A percentile compares a stretch with the other conserved stretches of the same genome.
Evolutionary conservation across 768 basidiomycete species (phyloP).

Genomic region (Amanita rubescens): DNA sequence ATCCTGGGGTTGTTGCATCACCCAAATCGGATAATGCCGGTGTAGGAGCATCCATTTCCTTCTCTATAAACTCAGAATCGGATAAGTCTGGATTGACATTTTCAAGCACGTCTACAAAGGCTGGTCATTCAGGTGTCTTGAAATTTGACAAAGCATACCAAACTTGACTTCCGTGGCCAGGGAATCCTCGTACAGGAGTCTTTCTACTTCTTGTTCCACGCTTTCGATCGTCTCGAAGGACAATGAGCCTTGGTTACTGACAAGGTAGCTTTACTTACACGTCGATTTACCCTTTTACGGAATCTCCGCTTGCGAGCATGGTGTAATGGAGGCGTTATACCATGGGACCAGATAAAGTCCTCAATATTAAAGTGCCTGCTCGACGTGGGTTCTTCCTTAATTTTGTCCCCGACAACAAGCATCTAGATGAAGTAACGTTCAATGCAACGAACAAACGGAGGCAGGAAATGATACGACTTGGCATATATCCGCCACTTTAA

Average conservation of each 20-base stretch:
- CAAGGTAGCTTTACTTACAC: constrained; percentile 39
- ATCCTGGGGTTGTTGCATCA: constrained; percentile 54
- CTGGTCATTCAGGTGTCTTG: background rate
- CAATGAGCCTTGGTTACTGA: background rate
- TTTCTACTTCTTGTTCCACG: constrained; percentile 89
- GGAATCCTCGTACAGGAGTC: constrained; percentile 74
- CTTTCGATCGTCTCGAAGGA: constrained; percentile 77
- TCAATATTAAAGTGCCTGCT: constrained; percentile 80
- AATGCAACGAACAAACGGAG: constrained; percentile 11
- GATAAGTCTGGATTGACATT: constrained; percentile 89
- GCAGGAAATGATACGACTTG: constrained; percentile 47
- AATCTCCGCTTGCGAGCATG: constrained; percentile 89
- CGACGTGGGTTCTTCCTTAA: constrained; percentile 59
- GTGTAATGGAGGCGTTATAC: constrained; percentile 87
- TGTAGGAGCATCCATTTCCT: constrained; percentile 64
- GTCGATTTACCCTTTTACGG: constrained; percentile 78
- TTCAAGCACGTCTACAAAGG: constrained; percentile 63
- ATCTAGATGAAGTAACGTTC: constrained; percentile 44
- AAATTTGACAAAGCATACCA: constrained; percentile 33
- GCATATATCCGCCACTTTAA: constrained; percentile 98
- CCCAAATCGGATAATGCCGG: constrained; percentile 64
- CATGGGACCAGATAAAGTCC: constrained; percentile 97
- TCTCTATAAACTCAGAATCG: constrained; percentile 80
- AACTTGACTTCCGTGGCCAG: constrained; percentile 71
- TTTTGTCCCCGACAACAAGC: constrained; percentile 79